Percentiles rank a stretch among this genome's conserved stretches.
These are phyloP conservation scores for Phanerochaete carnosa DNA, from an alignment of 768 basidiomycete species.

Conservation along the genomic window DNA sequence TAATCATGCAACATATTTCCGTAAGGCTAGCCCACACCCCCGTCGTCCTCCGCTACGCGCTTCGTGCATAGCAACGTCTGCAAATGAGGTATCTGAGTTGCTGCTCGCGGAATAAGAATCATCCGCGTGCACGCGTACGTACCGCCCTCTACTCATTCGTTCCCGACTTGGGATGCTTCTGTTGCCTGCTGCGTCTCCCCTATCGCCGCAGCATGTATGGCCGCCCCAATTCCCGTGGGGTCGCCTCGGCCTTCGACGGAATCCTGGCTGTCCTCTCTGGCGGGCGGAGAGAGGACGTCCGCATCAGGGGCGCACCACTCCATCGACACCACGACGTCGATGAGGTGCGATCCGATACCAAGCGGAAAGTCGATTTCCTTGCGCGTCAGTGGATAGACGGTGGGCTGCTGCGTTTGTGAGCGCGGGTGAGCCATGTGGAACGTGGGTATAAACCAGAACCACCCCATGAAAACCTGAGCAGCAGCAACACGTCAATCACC, in stretches of 20 bases:
- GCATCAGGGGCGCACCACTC: slow-evolving; percentile 29
- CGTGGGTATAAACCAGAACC: slow-evolving; percentile 83
- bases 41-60: background rate
- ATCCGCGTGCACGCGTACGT: background rate
- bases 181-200: slow-evolving; percentile 25
- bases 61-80: background rate
- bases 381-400: slow-evolving; percentile 44
- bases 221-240: slow-evolving; percentile 29
- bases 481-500: slow-evolving; percentile 6
- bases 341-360: slow-evolving; percentile 63
- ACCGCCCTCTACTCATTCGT: slow-evolving; percentile 14
- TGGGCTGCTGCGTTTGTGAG: slow-evolving; percentile 21
- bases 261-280: slow-evolving; percentile 20
- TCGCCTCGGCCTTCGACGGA: slow-evolving; percentile 25
- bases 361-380: slow-evolving; percentile 78
- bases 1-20: background rate
- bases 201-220: slow-evolving; percentile 27
- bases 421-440: slow-evolving; percentile 68
- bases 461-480: slow-evolving; percentile 68
- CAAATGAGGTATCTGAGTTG: background rate
- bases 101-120: background rate
- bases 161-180: slow-evolving; percentile 32
- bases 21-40: background rate
- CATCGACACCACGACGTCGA: slow-evolving; percentile 65
- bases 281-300: slow-evolving; percentile 24